These are phyloP conservation scores for Mortierella sp. DNA, from an alignment of 371 early-diverging fungal genomes.

Conservation along the genomic window DNA sequence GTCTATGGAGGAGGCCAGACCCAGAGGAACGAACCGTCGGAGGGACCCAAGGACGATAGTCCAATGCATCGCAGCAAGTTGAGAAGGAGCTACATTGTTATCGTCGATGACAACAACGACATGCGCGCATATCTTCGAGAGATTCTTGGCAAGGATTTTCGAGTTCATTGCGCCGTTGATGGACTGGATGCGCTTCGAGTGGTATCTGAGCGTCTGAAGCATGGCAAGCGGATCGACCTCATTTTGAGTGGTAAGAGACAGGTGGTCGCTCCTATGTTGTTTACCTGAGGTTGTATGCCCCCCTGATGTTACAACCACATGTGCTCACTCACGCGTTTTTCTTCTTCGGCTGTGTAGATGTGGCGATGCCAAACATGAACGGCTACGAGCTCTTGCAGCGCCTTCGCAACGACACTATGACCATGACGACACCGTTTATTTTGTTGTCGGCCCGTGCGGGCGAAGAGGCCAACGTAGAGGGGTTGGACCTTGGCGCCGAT, in stretches of 20 bases:
- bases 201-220: constrained; percentile 37
- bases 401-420: constrained; percentile 47
- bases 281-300: not conserved
- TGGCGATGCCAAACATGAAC: constrained; percentile 68
- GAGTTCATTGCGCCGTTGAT: constrained; percentile 55
- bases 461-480: constrained; percentile 64
- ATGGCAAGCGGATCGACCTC: constrained; percentile 55
- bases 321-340: not conserved
- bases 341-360: constrained; percentile 34
- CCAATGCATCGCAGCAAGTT: not conserved
- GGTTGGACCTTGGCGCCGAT: constrained; percentile 61
- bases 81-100: constrained; percentile 49
- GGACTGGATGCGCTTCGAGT: constrained; percentile 61
- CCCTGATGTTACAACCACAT: not conserved
- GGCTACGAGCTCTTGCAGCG: constrained; percentile 60
- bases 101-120: constrained; percentile 68
- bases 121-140: constrained; percentile 64
- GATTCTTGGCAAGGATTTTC: constrained; percentile 59
- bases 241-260: constrained; percentile 53
- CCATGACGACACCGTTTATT: constrained; percentile 63
- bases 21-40: not conserved
- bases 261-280: not conserved
- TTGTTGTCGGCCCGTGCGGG: constrained; percentile 64
- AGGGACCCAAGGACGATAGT: constrained; percentile 9
- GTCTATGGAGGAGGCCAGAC: constrained; percentile 18